A percentile compares a stretch with the other conserved stretches of the same genome.
These are phyloP conservation scores for Rhizopus delemar DNA, from an alignment of 371 early-diverging fungal genomes.

Conservation along the genomic window DNA sequence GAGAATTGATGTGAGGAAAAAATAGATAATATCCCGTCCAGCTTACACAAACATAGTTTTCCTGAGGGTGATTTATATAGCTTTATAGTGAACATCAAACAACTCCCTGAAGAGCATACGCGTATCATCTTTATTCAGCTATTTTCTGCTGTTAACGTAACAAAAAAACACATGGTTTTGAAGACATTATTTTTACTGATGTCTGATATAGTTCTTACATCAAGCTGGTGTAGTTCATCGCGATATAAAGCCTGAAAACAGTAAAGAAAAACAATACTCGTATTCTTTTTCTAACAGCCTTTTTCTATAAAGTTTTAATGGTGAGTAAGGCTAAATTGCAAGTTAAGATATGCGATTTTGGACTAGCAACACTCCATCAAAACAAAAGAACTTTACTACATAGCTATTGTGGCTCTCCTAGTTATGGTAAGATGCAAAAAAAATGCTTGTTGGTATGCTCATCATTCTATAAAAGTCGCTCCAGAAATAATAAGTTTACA, in stretches of 20 bases:
- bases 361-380: constrained; percentile 81
- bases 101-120: constrained; percentile 76
- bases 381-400: constrained; percentile 38
- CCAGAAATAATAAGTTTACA: constrained; percentile 84
- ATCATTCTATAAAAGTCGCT: constrained; percentile 54
- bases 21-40: not conserved
- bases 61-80: constrained; percentile 93
- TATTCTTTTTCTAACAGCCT: not conserved
- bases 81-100: constrained; percentile 72
- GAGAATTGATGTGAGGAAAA: not conserved
- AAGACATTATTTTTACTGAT: not conserved
- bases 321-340: constrained; percentile 59
- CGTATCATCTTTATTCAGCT: constrained; percentile 82
- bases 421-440: constrained; percentile 68
- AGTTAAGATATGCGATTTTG: constrained; percentile 94
- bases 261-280: constrained; percentile 14
- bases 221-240: constrained; percentile 37
- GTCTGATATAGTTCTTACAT: constrained; percentile 40
- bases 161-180: not conserved
- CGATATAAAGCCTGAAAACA: constrained; percentile 54
- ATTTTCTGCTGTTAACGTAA: constrained; percentile 67
- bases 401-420: constrained; percentile 96
- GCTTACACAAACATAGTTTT: constrained; percentile 34
- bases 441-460: not conserved
- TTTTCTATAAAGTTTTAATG: constrained; percentile 66